Evolutionary conservation across 345 rosid genomes (phyloP), one percentile per base, ranked within the genome.

Genomic region (Boechera retrofracta): DNA sequence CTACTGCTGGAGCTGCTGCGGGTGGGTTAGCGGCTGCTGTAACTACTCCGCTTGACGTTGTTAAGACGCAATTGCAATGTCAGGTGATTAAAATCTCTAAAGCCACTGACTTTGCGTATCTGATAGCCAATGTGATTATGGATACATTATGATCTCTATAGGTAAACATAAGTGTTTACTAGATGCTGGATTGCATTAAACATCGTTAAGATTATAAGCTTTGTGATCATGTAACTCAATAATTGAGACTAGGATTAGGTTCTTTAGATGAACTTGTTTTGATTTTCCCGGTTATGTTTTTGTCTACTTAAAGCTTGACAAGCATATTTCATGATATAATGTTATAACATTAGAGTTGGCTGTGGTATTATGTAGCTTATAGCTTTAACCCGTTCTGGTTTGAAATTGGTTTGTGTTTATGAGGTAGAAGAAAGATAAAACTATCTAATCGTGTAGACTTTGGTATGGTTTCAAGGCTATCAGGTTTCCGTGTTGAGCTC

Each of bases 1-100:
- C 98, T 68, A 96, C 99, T 29, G 99, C 98, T 5, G 99, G 99
- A 47, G 97, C 99, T 12, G 95, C 88, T 0, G 99, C 99, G 5
- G 99, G 99, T 24, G 98, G 83, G 54, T 52, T 69, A 66, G 79
- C 89, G 0, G 87, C 91, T 69, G 87, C 81, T 15, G 71, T 83
- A 0, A 85, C 91, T 11, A 69, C 75, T 24, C 86, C 75, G 5
- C 83, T 65, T 45, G 84, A 84, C 24, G 85, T 82, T 68, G 87
- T 87, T 15, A 87, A 79, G 79, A 88, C 85, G 41, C 94, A 78
- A 49, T 85, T 96, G 90, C 99, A 96, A 71, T 96, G 99, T 82
- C 99, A 96, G 99, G 99, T 96, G 80, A 69, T 60, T 13, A 49
- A 52, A 49, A 39, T 35, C 48, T 33, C 49, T 67, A 16, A 54